Evolutionary conservation across 441 rosid genomes (phyloP).

Genomic region (Adansonia madagascariensis): DNA sequence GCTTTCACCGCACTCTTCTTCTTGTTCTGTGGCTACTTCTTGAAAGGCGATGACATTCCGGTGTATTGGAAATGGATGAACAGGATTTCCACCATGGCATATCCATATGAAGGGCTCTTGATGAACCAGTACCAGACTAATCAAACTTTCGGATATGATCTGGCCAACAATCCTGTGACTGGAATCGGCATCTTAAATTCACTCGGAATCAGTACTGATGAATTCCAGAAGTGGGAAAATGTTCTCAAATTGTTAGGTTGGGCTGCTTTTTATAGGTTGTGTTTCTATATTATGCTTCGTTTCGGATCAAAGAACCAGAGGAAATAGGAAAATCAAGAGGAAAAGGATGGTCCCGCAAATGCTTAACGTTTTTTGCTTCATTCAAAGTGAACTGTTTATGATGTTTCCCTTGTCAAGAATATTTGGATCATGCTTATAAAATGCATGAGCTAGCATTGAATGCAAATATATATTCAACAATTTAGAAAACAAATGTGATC

Average conservation of each 20-base stretch:
- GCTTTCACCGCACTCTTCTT: constrained; percentile 72
- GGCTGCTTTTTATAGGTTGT: constrained; percentile 60
- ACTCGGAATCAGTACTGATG: constrained; percentile 33
- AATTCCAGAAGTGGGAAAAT: constrained; percentile 48
- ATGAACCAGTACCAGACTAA: constrained; percentile 63
- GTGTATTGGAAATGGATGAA: constrained; percentile 67
- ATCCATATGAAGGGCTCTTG: constrained; percentile 65
- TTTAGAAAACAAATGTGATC: not conserved
- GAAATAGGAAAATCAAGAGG: constrained; percentile 33
- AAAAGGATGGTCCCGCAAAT: constrained; percentile 3
- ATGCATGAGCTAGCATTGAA: not conserved
- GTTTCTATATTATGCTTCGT: constrained; percentile 59
- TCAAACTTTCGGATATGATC: constrained; percentile 25
- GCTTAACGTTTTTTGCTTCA: not conserved
- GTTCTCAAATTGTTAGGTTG: constrained; percentile 57
- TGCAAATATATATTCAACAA: not conserved
- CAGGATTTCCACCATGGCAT: constrained; percentile 66
- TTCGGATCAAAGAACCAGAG: constrained; percentile 67
- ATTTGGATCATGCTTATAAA: not conserved
- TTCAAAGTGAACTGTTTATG: not conserved
- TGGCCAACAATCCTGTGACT: not conserved
- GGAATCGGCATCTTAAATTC: constrained; percentile 40
- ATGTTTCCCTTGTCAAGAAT: not conserved
- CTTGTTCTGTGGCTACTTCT: constrained; percentile 70
- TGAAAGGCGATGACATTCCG: constrained; percentile 56